Percentiles rank a stretch among this genome's conserved stretches.
Conservation (phyloP, 768 basidiomycete genomes). For the Chlorophyllum brunneum region DNA sequence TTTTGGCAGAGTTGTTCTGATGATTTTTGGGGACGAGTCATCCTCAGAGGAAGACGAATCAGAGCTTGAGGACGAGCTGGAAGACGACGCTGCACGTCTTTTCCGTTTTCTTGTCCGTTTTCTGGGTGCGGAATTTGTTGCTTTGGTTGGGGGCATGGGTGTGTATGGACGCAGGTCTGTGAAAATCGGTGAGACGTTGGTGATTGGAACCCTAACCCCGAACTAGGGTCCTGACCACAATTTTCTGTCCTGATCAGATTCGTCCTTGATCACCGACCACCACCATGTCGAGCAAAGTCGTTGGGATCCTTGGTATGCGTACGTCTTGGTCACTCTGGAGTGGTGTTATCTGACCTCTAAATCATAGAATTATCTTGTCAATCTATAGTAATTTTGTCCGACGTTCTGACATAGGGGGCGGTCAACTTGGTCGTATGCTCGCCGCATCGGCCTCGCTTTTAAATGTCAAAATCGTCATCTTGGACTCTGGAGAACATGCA, state of each 20-base stretch:
- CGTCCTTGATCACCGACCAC: constrained; percentile 1
- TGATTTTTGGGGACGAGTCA: constrained; percentile 12
- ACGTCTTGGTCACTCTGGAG: constrained; percentile 16
- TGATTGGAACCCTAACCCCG: neutral
- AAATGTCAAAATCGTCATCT: constrained; percentile 77
- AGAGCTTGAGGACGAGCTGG: constrained; percentile 40
- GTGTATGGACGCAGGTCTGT: neutral
- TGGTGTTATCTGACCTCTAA: constrained; percentile 3
- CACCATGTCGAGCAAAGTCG: constrained; percentile 40
- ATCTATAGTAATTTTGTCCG: constrained; percentile 6
- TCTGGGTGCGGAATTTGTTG: constrained; percentile 30
- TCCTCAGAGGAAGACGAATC: constrained; percentile 24
- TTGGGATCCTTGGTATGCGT: constrained; percentile 54
- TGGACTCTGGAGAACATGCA: constrained; percentile 74
- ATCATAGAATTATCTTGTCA: constrained; percentile 13
- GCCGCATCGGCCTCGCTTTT: constrained; percentile 85
- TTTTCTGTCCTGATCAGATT: neutral
- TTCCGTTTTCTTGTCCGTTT: constrained; percentile 54
- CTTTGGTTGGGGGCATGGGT: constrained; percentile 23
- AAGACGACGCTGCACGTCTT: constrained; percentile 43
- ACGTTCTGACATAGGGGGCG: constrained; percentile 66
- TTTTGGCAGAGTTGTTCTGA: constrained; percentile 13
- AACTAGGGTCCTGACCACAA: constrained; percentile 5
- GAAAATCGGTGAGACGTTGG: neutral
- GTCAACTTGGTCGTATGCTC: constrained; percentile 97